Evolutionary conservation across 495 filamentous ascomycete species (phyloP).

Genomic region (Penicillium antarcticum): DNA sequence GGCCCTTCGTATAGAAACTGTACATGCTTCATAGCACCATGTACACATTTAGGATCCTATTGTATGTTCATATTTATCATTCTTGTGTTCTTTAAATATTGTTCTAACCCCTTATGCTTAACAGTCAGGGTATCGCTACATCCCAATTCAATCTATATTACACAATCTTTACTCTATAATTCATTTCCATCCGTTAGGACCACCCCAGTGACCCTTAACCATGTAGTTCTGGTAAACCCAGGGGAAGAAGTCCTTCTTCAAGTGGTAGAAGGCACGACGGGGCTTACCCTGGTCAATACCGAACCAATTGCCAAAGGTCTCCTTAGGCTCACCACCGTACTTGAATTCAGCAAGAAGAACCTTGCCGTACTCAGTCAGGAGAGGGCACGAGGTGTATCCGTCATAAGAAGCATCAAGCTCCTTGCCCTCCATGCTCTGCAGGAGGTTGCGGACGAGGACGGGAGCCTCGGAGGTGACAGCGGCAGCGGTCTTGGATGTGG

Average conservation of each 20-base stretch:
- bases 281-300: conserved; percentile 58
- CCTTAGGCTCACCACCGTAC: conserved; percentile 68
- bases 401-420: conserved; percentile 52
- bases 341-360: conserved; percentile 70
- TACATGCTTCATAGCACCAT: too few relatives aligned
- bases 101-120: neutral
- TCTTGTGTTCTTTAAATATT: neutral
- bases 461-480: conserved; percentile 63
- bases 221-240: conserved; percentile 60
- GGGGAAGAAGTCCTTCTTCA: conserved; percentile 73
- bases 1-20: too few relatives aligned
- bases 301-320: conserved; percentile 58
- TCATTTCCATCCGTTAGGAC: conserved; percentile 50
- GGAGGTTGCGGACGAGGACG: conserved; percentile 55
- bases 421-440: conserved; percentile 53
- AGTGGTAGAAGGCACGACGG: conserved; percentile 54
- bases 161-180: too few relatives aligned
- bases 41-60: too few relatives aligned
- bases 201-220: conserved; percentile 62
- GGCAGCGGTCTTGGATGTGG: conserved; percentile 66
- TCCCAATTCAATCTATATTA: too few relatives aligned
- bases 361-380: conserved; percentile 64
- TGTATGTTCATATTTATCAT: too few relatives aligned
- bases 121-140: neutral
- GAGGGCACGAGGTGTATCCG: conserved; percentile 67